Evolutionary conservation across 208 protist species (phyloP), one percentile per base, ranked within the genome.

Genomic region (Dictyostelium gargantuum): DNA sequence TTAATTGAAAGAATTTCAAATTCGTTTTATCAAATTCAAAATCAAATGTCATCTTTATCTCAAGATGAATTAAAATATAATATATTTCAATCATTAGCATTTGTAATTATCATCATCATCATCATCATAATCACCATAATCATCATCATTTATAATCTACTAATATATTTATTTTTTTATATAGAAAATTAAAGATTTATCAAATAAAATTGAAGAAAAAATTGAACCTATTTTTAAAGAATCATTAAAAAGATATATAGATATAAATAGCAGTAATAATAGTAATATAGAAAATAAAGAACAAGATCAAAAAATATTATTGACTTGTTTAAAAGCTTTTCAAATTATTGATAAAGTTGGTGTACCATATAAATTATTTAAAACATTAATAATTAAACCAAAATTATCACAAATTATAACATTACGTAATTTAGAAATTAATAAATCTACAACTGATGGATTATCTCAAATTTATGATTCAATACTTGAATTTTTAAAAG

Each of bases 21-120:
- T 63, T 77, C 81, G 58, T 86, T 86, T 50, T 86, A 77, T 48
- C 81, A 86, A 72, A 86, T 86, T 32, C 81, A 86, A 48, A 54
- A 77, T 77, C 81, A 86, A 86, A n/a, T 86, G 9, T 44, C 40
- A 35, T 66, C 81, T 26, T 38, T 86, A 29, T 35, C 81, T 66
- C 2, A 40, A 2, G 81, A 86, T 48, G 81, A 86, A n/a, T 66
- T 48, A 56, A 77, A 58, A 26, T 76, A 58, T 63, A 74, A 63
- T 29, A 63, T 86, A 50, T 86, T 86, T 38, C 44, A 86, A 63
- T 23, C 44, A 26, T 63, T 86, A 29, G 13, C 52, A 21, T 4
- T 50, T 74, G 81, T 86, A 86, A 6, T 11, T 81, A 66, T 63
- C 29, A 17, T 40, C 44, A 48, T 48, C 44, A 48, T 11, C 44